Percentiles rank a stretch among this genome's conserved stretches.
Evolutionary conservation across 2,329 filamentous ascomycete genomes (phyloP).

Genomic region (Cucurbitaria berberidis): DNA sequence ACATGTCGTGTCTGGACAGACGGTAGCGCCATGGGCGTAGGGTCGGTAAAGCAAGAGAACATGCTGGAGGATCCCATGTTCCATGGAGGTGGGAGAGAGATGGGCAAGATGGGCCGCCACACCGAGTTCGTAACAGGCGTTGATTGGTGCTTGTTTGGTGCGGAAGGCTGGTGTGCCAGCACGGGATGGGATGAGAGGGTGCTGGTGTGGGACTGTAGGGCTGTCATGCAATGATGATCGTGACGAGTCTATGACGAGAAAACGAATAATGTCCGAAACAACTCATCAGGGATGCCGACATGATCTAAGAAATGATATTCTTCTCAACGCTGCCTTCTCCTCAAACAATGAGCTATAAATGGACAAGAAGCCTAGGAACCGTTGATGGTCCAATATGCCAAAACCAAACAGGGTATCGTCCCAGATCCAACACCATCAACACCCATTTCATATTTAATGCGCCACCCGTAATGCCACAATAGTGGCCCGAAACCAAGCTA

Average conservation of each 20-base stretch:
- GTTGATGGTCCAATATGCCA: background rate
- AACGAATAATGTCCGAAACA: background rate
- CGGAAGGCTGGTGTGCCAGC: slow-evolving; percentile 93
- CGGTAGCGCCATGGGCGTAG: slow-evolving; percentile 61
- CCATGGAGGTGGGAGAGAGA: slow-evolving; percentile 66
- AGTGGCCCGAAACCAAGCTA: background rate
- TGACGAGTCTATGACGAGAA: background rate
- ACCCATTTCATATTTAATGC: background rate
- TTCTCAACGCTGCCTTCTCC: background rate
- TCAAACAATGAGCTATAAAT: background rate
- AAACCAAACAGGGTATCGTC: slow-evolving; percentile 23
- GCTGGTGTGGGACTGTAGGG: slow-evolving; percentile 87
- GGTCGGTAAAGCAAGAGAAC: slow-evolving; percentile 40
- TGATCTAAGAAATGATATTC: background rate
- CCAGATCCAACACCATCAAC: slow-evolving; percentile 8
- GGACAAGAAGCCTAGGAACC: background rate
- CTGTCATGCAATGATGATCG: slow-evolving; percentile 57
- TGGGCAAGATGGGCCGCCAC: slow-evolving; percentile 88
- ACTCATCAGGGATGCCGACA: background rate
- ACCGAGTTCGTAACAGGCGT: slow-evolving; percentile 96
- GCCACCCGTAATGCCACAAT: background rate
- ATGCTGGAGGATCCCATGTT: slow-evolving; percentile 47
- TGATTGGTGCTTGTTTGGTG: slow-evolving; percentile 97
- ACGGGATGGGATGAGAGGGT: slow-evolving; percentile 94
- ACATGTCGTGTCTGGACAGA: slow-evolving; percentile 94